Conservation (phyloP, 2,329 filamentous ascomycete species). For the Phialocephala subalpina region DNA sequence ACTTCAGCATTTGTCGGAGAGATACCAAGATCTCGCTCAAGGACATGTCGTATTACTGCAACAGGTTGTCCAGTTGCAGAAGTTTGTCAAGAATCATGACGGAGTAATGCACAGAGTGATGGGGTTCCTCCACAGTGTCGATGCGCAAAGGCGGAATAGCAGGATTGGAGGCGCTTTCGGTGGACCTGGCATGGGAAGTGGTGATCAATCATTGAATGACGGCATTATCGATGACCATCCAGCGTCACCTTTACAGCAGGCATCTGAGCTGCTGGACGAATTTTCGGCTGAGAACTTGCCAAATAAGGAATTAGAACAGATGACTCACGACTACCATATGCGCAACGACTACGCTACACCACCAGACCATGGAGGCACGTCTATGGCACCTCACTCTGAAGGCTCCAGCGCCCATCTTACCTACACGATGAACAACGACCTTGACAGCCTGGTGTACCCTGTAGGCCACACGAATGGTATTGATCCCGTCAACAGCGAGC, state of each 20-base stretch:
- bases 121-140: slow-evolving; percentile 70
- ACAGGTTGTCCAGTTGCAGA: slow-evolving; percentile 67
- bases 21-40: slow-evolving; percentile 79
- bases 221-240: slow-evolving; percentile 62
- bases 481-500: slow-evolving; percentile 92
- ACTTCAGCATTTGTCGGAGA: slow-evolving; percentile 84
- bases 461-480: slow-evolving; percentile 92
- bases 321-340: slow-evolving; percentile 53
- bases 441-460: slow-evolving; percentile 84
- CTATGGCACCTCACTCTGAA: slow-evolving; percentile 52
- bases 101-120: slow-evolving; percentile 76
- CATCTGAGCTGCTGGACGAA: slow-evolving; percentile 70
- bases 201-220: slow-evolving; percentile 41
- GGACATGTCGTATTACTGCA: slow-evolving; percentile 69
- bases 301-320: slow-evolving; percentile 70
- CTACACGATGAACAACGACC: slow-evolving; percentile 56
- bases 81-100: slow-evolving; percentile 72
- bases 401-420: slow-evolving; percentile 54
- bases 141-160: slow-evolving; percentile 70
- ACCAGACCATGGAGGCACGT: slow-evolving; percentile 39
- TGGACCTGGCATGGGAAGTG: slow-evolving; percentile 49
- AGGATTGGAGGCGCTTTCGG: slow-evolving; percentile 52
- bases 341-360: slow-evolving; percentile 44
- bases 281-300: slow-evolving; percentile 71
- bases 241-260: slow-evolving; percentile 73